These are phyloP conservation scores for Thelephora terrestris DNA, from an alignment of 1,284 basidiomycete species.

Conservation along the genomic window DNA sequence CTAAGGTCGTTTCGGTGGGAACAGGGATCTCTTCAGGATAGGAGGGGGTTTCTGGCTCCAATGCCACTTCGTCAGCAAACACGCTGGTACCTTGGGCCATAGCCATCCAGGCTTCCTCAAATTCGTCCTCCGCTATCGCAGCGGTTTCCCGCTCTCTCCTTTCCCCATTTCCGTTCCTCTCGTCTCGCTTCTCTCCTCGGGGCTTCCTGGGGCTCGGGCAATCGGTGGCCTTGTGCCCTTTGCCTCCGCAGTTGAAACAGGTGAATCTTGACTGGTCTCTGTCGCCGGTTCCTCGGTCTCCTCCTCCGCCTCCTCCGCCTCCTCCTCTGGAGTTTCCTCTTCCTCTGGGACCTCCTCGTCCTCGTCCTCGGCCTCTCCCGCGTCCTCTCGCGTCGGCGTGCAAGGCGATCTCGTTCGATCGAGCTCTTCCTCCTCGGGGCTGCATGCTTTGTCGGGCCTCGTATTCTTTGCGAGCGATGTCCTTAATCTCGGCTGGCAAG, in stretches of 20 bases:
- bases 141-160: constrained; percentile 3
- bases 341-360: constrained; percentile 12
- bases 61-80: not conserved
- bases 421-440: constrained; percentile 1
- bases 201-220: constrained; percentile 9
- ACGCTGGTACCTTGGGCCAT: not conserved
- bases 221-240: constrained; percentile 3
- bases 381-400: constrained; percentile 18
- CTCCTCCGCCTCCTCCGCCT: too few relatives aligned
- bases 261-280: not conserved
- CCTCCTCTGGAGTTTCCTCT: constrained; percentile 3
- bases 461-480: constrained; percentile 12
- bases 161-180: constrained; percentile 1
- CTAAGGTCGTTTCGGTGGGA: constrained; percentile 1
- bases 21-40: not conserved
- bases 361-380: constrained; percentile 14
- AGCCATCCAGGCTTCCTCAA: not conserved
- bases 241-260: constrained; percentile 8
- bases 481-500: constrained; percentile 11
- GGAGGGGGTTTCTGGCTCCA: not conserved
- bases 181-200: not conserved
- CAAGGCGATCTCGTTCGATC: constrained; percentile 15
- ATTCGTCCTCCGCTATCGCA: constrained; percentile 4
- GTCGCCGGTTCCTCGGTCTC: too few relatives aligned
- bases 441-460: constrained; percentile 9